Conservation (phyloP, 257 asterid genomes). For the Forsythia suspensa region DNA sequence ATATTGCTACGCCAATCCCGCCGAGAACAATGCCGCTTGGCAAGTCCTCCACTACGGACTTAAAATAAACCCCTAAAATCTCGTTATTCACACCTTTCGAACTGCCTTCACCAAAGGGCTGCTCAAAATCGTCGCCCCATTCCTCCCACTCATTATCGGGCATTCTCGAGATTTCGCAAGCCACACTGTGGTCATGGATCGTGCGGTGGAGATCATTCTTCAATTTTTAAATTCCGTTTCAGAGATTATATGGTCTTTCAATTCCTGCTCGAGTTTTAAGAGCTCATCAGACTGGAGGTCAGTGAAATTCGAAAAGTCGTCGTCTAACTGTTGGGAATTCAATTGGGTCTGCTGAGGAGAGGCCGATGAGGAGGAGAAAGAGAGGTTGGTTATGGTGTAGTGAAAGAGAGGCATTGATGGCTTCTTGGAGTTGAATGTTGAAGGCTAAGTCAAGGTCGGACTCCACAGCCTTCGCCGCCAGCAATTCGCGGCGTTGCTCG, state of each 20-base stretch:
- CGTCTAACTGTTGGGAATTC: not conserved
- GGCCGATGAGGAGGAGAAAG: slow-evolving; percentile 29
- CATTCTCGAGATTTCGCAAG: slow-evolving; percentile 53
- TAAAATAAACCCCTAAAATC: slow-evolving; percentile 69
- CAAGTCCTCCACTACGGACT: slow-evolving; percentile 56
- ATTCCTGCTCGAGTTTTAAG: slow-evolving; percentile 45
- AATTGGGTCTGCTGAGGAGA: not conserved
- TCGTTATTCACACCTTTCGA: slow-evolving; percentile 39
- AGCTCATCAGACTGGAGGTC: slow-evolving; percentile 46
- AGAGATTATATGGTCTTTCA: slow-evolving; percentile 41
- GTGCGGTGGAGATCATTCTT: slow-evolving; percentile 57
- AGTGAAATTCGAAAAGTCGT: slow-evolving; percentile 22
- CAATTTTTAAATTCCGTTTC: slow-evolving; percentile 40
- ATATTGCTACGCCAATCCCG: slow-evolving; percentile 79
- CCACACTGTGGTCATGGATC: slow-evolving; percentile 62
- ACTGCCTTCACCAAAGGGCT: slow-evolving; percentile 70
- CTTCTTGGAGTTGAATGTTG: slow-evolving; percentile 69
- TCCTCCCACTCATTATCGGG: slow-evolving; percentile 73
- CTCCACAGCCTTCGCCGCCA: slow-evolving; percentile 50
- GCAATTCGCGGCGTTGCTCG: slow-evolving; percentile 54
- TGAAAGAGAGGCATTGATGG: slow-evolving; percentile 56
- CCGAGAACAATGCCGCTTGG: slow-evolving; percentile 29
- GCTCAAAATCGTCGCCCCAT: slow-evolving; percentile 52
- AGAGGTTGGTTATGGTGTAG: slow-evolving; percentile 27
- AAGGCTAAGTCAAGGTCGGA: slow-evolving; percentile 74